These are phyloP conservation scores for Vanrija humicola DNA, from an alignment of 1,284 basidiomycete genomes.

Conservation along the genomic window DNA sequence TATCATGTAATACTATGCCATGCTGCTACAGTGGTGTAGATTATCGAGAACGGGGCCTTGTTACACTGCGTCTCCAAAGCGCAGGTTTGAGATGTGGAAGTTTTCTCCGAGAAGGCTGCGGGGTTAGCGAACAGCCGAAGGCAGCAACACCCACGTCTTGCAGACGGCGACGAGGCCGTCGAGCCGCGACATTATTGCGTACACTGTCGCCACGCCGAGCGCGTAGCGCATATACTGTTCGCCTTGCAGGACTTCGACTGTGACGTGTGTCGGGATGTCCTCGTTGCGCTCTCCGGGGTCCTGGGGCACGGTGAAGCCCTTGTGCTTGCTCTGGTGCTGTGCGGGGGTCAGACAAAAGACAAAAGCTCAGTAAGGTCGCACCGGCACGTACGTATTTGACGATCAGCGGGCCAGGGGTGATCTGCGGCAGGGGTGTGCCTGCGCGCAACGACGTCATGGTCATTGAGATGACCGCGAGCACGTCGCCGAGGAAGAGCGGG, in stretches of 20 bases:
- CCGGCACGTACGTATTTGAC: slow-evolving; percentile 61
- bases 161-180: slow-evolving; percentile 43
- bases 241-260: slow-evolving; percentile 42
- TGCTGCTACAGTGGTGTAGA: no score
- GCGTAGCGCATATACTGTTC: slow-evolving; percentile 48
- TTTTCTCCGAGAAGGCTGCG: slow-evolving; percentile 42
- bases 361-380: not conserved
- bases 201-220: slow-evolving; percentile 42
- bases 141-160: slow-evolving; percentile 32
- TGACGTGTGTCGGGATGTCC: slow-evolving; percentile 41
- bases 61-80: not conserved
- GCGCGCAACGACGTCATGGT: slow-evolving; percentile 60
- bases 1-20: no score
- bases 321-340: slow-evolving; percentile 34
- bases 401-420: slow-evolving; percentile 75
- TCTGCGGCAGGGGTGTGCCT: slow-evolving; percentile 73
- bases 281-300: slow-evolving; percentile 22
- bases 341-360: not conserved
- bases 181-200: slow-evolving; percentile 41
- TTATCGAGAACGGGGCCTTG: no score
- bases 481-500: slow-evolving; percentile 75
- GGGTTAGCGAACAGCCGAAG: not conserved
- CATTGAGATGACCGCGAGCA: slow-evolving; percentile 68
- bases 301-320: slow-evolving; percentile 34
- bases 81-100: slow-evolving; percentile 36